phyloP scores from a whole-genome alignment of 2,329 filamentous ascomycete species.

The Fusarium continuum region DNA sequence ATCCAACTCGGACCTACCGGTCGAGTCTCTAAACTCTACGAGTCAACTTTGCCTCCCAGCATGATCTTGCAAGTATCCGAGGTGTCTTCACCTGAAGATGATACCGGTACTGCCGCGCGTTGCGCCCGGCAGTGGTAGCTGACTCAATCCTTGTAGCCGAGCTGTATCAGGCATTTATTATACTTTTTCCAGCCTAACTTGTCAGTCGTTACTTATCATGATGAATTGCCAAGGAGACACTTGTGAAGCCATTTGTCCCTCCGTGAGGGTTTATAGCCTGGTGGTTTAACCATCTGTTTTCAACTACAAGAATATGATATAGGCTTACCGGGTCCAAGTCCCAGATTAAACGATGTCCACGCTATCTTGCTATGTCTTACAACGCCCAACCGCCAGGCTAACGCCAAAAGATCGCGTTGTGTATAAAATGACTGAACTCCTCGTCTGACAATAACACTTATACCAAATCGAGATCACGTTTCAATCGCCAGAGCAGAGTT shows the following conservation, averaged over 20 bases:
- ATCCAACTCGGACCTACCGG: constrained; percentile 11
- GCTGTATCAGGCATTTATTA: constrained; percentile 28
- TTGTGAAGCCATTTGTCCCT: not conserved
- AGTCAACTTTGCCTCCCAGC: constrained; percentile 11
- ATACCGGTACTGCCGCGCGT: constrained; percentile 29
- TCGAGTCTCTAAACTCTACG: not conserved
- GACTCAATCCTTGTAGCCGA: constrained; percentile 28
- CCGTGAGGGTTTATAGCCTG: too few species aligned
- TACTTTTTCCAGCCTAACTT: not conserved
- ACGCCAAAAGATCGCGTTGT: too few species aligned
- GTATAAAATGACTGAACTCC: too few species aligned
- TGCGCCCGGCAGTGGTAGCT: constrained; percentile 17
- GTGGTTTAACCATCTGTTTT: too few species aligned
- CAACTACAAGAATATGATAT: too few species aligned
- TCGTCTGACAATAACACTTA: too few species aligned
- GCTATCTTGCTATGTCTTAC: too few species aligned
- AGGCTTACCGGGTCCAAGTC: too few species aligned
- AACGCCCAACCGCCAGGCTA: too few species aligned
- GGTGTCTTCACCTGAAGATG: constrained; percentile 13
- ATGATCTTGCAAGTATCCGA: not conserved
- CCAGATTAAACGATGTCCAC: too few species aligned
- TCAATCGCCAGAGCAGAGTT: not conserved
- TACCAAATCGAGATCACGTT: too few species aligned
- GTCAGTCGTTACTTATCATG: not conserved
- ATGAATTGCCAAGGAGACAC: not conserved